Conservation (phyloP, 2,329 filamentous ascomycete species). For the Ilyonectria mors-panacis region DNA sequence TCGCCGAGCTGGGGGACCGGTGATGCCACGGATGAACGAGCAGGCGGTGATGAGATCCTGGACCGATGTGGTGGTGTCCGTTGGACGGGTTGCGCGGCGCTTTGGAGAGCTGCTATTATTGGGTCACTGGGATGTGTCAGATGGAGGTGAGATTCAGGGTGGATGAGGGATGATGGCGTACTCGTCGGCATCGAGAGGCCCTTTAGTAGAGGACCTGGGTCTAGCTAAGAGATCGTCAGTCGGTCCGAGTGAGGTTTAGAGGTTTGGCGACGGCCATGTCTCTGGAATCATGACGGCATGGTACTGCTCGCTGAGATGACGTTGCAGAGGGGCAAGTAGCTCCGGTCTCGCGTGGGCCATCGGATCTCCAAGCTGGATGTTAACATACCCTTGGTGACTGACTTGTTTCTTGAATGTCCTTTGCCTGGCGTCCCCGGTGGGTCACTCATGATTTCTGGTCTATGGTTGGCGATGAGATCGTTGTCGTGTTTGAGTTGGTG, state of each 20-base stretch:
- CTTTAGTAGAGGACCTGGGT: conserved; percentile 80
- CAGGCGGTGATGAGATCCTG: conserved; percentile 44
- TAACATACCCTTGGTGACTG: conserved; percentile 55
- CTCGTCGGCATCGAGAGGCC: conserved; percentile 84
- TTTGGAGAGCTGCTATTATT: conserved; percentile 47
- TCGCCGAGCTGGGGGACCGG: conserved; percentile 52
- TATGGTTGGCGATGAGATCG: conserved; percentile 23
- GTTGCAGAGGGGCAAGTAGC: conserved; percentile 17
- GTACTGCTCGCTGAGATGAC: conserved; percentile 11
- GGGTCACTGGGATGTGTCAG: conserved; percentile 44
- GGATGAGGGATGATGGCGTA: conserved; percentile 59
- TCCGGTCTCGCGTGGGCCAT: background rate
- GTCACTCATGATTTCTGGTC: conserved; percentile 48
- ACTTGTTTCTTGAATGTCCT: conserved; percentile 57
- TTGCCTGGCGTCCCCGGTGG: conserved; percentile 47
- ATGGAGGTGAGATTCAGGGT: background rate
- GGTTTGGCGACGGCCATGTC: background rate
- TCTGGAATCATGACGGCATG: conserved; percentile 1
- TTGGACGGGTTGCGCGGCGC: conserved; percentile 39
- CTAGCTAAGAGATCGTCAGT: conserved; percentile 61
- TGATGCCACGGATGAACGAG: conserved; percentile 45
- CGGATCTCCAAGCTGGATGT: background rate
- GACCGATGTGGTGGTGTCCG: conserved; percentile 38
- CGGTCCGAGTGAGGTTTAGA: background rate
- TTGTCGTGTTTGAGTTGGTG: conserved; percentile 26